phyloP scores from a whole-genome alignment of 768 basidiomycete genomes.

The Strobilomyces dryophilus region DNA sequence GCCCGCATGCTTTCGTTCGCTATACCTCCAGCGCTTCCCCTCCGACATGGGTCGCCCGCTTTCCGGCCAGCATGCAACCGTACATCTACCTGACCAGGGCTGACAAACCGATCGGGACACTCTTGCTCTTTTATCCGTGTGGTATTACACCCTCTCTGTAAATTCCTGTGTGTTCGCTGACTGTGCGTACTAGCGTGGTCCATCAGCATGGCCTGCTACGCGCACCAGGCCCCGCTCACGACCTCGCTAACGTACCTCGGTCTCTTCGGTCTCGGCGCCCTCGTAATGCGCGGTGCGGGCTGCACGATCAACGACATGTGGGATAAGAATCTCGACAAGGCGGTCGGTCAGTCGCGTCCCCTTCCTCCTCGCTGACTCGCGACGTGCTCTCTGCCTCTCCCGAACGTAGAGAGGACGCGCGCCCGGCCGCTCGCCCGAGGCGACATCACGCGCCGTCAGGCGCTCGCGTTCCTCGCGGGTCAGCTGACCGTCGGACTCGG shows the following conservation, averaged over 20 bases:
- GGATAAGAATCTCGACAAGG: constrained; percentile 89
- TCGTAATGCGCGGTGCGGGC: constrained; percentile 96
- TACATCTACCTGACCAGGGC: constrained; percentile 85
- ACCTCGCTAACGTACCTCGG: constrained; percentile 71
- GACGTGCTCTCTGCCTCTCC: neutral
- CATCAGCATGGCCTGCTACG: constrained; percentile 94
- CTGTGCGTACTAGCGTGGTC: constrained; percentile 73
- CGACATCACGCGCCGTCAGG: constrained; percentile 71
- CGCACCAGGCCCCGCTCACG: constrained; percentile 59
- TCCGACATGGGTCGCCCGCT: constrained; percentile 61
- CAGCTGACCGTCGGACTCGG: constrained; percentile 83
- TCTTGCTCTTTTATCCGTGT: constrained; percentile 91
- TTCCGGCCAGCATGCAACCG: constrained; percentile 60
- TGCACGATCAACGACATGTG: constrained; percentile 99
- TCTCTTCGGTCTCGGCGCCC: constrained; percentile 84
- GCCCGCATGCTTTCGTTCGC: constrained; percentile 10
- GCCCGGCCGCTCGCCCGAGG: constrained; percentile 84
- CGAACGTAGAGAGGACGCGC: constrained; percentile 71
- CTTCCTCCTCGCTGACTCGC: neutral
- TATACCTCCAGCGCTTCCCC: constrained; percentile 13
- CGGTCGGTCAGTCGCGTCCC: constrained; percentile 61
- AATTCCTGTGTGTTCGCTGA: neutral
- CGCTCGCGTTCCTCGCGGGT: constrained; percentile 72
- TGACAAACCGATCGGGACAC: constrained; percentile 95
- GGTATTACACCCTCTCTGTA: constrained; percentile 39